These are phyloP conservation scores for Lasiosphaeria hispida DNA, from an alignment of 495 filamentous ascomycete genomes.

Conservation along the genomic window DNA sequence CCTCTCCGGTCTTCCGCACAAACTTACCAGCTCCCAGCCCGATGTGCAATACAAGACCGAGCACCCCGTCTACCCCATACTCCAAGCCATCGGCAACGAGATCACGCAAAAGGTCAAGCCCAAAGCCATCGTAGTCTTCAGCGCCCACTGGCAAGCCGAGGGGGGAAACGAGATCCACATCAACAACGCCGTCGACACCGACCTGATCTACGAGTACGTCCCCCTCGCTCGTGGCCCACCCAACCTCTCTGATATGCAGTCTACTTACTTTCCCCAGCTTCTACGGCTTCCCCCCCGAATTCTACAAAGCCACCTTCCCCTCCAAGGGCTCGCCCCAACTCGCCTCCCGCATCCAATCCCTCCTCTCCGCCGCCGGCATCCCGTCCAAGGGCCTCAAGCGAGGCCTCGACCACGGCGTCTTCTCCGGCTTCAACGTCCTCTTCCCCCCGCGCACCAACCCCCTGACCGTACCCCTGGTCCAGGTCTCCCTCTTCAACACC, in stretches of 20 bases:
- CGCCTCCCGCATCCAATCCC: constrained; percentile 60
- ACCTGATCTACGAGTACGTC: constrained; percentile 78
- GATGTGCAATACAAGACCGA: constrained; percentile 69
- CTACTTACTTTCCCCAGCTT: constrained; percentile 48
- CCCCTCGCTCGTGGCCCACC: not conserved
- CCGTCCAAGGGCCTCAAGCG: constrained; percentile 60
- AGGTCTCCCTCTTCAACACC: constrained; percentile 70
- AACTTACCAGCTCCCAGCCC: constrained; percentile 47
- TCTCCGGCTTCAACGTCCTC: constrained; percentile 67
- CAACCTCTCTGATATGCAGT: not conserved
- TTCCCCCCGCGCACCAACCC: constrained; percentile 75
- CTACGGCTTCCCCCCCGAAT: constrained; percentile 68
- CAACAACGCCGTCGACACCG: constrained; percentile 66
- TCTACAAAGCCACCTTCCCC: constrained; percentile 66
- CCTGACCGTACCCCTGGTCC: constrained; percentile 73
- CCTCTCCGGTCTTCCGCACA: not conserved
- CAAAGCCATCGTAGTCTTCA: constrained; percentile 80
- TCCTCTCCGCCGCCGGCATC: constrained; percentile 61
- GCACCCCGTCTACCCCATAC: constrained; percentile 71
- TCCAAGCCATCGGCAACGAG: constrained; percentile 68
- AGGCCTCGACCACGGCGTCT: constrained; percentile 81
- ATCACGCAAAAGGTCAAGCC: constrained; percentile 80
- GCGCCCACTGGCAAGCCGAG: constrained; percentile 76
- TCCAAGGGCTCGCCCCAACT: constrained; percentile 64
- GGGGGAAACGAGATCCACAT: constrained; percentile 58